Percentiles rank a stretch among this genome's conserved stretches.
These are phyloP conservation scores for Candida pseudoviswanathii DNA, from an alignment of 1,139 yeast genomes.

Conservation along the genomic window DNA sequence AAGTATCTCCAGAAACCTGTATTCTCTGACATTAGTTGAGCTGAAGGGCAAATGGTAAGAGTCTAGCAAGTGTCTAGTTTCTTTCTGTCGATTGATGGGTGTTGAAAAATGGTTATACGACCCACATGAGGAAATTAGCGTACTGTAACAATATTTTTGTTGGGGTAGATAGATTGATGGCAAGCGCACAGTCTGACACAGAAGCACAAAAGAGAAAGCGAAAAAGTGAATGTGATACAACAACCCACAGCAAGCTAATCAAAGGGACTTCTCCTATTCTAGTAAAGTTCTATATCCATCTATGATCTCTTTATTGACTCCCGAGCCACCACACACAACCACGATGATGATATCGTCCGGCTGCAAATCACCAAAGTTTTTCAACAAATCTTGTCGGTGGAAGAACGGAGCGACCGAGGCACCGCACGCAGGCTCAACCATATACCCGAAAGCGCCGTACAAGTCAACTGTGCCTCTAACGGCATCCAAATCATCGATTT, in stretches of 20 bases:
- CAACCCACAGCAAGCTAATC: too few species aligned
- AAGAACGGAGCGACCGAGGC: slow-evolving; percentile 35
- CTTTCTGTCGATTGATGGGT: too few species aligned
- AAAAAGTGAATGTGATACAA: slow-evolving; percentile 5
- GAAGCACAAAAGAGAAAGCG: not conserved
- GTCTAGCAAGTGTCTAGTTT: too few species aligned
- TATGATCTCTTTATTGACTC: slow-evolving; percentile 25
- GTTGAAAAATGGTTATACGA: not conserved
- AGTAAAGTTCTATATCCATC: slow-evolving; percentile 21
- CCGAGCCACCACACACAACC: slow-evolving; percentile 46
- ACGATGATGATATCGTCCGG: slow-evolving; percentile 37
- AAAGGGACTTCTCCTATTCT: not conserved
- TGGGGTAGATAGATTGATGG: not conserved
- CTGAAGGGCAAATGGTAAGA: too few species aligned
- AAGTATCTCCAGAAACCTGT: slow-evolving; percentile 3
- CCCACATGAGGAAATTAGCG: not conserved
- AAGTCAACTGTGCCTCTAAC: slow-evolving; percentile 31
- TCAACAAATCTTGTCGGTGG: slow-evolving; percentile 24
- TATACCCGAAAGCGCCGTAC: slow-evolving; percentile 24
- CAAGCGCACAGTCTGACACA: not conserved
- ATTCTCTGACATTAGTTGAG: not conserved
- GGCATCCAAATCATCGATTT: slow-evolving; percentile 41
- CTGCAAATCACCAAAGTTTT: slow-evolving; percentile 24
- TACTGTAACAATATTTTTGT: not conserved
- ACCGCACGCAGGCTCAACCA: slow-evolving; percentile 49